Evolutionary conservation across 345 rosid species (phyloP).

Genomic region (Citrus hindsii): DNA sequence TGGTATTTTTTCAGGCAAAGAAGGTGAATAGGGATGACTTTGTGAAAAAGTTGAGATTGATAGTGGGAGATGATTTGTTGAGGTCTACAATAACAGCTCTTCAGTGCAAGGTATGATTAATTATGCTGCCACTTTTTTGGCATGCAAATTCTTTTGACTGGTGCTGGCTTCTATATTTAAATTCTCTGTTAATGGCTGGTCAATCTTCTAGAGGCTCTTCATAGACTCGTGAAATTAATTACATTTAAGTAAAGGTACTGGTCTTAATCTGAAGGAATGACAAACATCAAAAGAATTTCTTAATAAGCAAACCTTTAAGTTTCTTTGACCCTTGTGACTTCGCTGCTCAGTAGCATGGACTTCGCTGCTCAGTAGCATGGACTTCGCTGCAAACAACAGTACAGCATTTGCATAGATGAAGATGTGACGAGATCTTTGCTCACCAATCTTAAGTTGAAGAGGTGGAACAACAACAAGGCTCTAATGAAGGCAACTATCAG

Average conservation of each 20-base stretch:
- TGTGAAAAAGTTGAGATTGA: slow-evolving; percentile 56
- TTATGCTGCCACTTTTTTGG: neutral
- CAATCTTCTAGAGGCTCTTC: neutral
- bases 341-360: neutral
- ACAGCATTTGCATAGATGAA: neutral
- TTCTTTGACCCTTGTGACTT: neutral
- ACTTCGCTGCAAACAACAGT: neutral
- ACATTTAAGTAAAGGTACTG: neutral
- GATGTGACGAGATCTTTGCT: neutral
- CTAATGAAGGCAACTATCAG: neutral
- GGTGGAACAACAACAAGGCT: neutral
- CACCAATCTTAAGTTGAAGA: neutral
- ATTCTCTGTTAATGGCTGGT: neutral
- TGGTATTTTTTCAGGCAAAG: slow-evolving; percentile 45
- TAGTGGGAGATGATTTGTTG: slow-evolving; percentile 73
- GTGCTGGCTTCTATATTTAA: neutral
- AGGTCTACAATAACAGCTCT: slow-evolving; percentile 69
- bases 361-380: too few species aligned
- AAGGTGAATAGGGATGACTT: slow-evolving; percentile 64
- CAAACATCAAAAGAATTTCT: neutral
- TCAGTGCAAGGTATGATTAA: slow-evolving; percentile 53
- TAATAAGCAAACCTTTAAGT: neutral
- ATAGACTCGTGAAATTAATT: neutral
- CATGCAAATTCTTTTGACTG: neutral
- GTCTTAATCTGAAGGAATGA: neutral